Base-by-base conservation (phyloP, 1,139 yeast genomes). In the Scheffersomyces illinoinensis region DNA sequence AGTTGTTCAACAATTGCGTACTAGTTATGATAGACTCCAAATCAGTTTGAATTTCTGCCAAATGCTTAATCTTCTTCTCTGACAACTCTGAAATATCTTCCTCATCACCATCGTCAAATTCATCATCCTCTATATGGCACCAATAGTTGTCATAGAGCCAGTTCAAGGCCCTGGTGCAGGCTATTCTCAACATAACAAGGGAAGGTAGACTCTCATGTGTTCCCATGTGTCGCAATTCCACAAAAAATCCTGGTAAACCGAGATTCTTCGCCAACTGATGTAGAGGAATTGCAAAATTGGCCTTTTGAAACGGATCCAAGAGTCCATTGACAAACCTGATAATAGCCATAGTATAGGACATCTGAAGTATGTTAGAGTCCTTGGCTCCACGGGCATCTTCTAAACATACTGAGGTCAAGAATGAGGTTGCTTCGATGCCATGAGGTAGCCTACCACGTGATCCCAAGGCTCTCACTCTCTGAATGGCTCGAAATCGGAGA, bases 291-390 rank as follows among this genome's bases (percentile, higher is more conserved):
- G 97, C 97, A 68, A 78, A 89, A 57, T 82, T 85, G 0, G 93
- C 85, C 66, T 88, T 91, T 71, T 95, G 99, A 54, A 84, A 83
- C 0, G 97, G 96, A 69, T 96, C 99, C 52, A 96, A 75, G 33
- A 93, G 74, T 0, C 98, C 98, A 72, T 95, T 96, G 23, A 95
- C 98, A 76, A 95, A 93, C 59, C 97, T 77, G 33, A 93, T 87
- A 8, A 95, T 67, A 0, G 95, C 87, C 92, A 91, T 89, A 0
- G 97, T 78, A 64, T 90, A 88, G 1, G 90, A 79, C 62, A 87
- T 69, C 57, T 87, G 81, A 21, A 78, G 63, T 1, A 74, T 62
- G 52, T 68, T 68, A 7, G 78, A 57, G 56, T 78, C 81, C 8
- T 52, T 53, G 10, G 56, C 57, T 26, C 56, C 61, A 10, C 55